Conservation (phyloP, 192 early-diverging fungal genomes). For the Rhizoclosmatium globosum region DNA sequence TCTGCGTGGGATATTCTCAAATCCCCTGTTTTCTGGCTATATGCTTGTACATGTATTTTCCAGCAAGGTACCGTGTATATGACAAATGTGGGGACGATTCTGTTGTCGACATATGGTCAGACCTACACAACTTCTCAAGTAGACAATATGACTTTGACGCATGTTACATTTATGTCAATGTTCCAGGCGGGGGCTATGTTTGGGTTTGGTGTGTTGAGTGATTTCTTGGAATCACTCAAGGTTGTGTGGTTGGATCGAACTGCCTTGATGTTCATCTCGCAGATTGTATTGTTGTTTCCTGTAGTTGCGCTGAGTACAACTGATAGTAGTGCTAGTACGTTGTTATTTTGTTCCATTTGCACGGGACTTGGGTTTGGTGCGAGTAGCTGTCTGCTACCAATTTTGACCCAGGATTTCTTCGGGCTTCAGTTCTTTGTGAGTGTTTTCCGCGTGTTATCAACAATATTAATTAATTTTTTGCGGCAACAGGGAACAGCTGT, state of each 20-base stretch:
- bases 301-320: not conserved
- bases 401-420: constrained; percentile 42
- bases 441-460: not conserved
- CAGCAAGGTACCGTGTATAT: constrained; percentile 42
- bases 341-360: constrained; percentile 31
- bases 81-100: constrained; percentile 41
- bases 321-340: not conserved
- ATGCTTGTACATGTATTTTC: constrained; percentile 37
- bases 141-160: constrained; percentile 14
- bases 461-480: too few relatives aligned
- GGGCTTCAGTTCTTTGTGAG: constrained; percentile 41
- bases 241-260: constrained; percentile 29
- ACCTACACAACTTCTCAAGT: not conserved
- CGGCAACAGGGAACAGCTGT: constrained; percentile 41
- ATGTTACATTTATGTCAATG: constrained; percentile 46
- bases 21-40: constrained; percentile 44
- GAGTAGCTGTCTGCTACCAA: constrained; percentile 36
- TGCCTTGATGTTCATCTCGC: constrained; percentile 33
- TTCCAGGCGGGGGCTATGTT: constrained; percentile 35
- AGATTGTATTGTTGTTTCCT: constrained; percentile 14
- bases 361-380: constrained; percentile 47
- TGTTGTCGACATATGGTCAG: not conserved
- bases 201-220: constrained; percentile 14
- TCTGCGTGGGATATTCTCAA: constrained; percentile 40
- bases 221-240: constrained; percentile 12